Evolutionary conservation across 2,329 filamentous ascomycete species (phyloP).

Genomic region (Chaetomium olivaceum): DNA sequence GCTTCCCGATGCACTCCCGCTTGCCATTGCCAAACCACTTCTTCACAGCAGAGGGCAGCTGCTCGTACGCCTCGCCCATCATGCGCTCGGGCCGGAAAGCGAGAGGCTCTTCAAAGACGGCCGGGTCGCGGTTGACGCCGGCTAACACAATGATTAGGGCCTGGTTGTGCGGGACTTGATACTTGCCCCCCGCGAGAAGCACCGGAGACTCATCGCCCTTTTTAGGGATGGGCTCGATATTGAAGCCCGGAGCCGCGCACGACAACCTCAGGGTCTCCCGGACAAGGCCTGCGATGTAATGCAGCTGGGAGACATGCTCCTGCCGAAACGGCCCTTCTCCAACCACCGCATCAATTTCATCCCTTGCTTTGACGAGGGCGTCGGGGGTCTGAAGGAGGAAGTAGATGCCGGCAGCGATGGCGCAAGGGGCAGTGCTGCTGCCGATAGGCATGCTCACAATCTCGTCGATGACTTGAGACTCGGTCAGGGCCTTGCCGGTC

Average conservation of each 20-base stretch:
- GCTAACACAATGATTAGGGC: conserved; percentile 52
- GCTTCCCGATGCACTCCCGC: conserved; percentile 53
- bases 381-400: conserved; percentile 54
- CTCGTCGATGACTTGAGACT: conserved; percentile 65
- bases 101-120: conserved; percentile 50
- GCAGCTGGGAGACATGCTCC: conserved; percentile 52
- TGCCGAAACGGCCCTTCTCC: conserved; percentile 47
- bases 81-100: conserved; percentile 52
- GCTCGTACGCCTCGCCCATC: conserved; percentile 48
- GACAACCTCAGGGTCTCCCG: conserved; percentile 57
- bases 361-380: conserved; percentile 50
- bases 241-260: conserved; percentile 56
- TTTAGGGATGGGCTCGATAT: conserved; percentile 50
- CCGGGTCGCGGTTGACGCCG: conserved; percentile 52
- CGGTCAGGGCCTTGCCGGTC: conserved; percentile 58
- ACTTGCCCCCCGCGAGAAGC: conserved; percentile 50
- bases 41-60: conserved; percentile 48
- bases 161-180: conserved; percentile 51
- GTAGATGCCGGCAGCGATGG: conserved; percentile 49
- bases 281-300: conserved; percentile 56
- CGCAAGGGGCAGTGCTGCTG: conserved; percentile 51
- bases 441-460: conserved; percentile 68
- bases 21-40: conserved; percentile 56
- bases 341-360: conserved; percentile 55
- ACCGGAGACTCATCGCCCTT: conserved; percentile 46